Percentiles rank a stretch among this genome's conserved stretches.
phyloP scores from a whole-genome alignment of 176 grass and related monocot species.

The Sorghum bicolor region Sorghum_bicolor_NCBIv3 NC_012872.2:60582001-60582500 shows the following conservation, averaged over 20 bases:
- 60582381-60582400: slow-evolving; percentile 82
- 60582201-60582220: slow-evolving; percentile 37
- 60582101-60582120: slow-evolving; percentile 39
- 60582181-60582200: slow-evolving; percentile 56
- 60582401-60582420: slow-evolving; percentile 9
- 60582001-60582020: neutral
- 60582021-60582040: slow-evolving; percentile 49
- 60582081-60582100: slow-evolving; percentile 16
- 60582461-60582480: slow-evolving; percentile 52
- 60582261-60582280: slow-evolving; percentile 28
- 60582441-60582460: slow-evolving; percentile 63
- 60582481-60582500: slow-evolving; percentile 57
- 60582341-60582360: slow-evolving; percentile 49
- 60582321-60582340: slow-evolving; percentile 73
- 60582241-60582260: slow-evolving; percentile 58
- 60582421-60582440: neutral
- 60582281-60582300: slow-evolving; percentile 55
- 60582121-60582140: slow-evolving; percentile 46
- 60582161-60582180: slow-evolving; percentile 45
- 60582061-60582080: slow-evolving; percentile 30
- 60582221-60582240: slow-evolving; percentile 47
- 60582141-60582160: slow-evolving; percentile 33
- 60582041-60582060: slow-evolving; percentile 64
- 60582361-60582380: slow-evolving; percentile 70
- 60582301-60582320: slow-evolving; percentile 68